Conservation (phyloP, 805 yeast species). For the Saccharomycopsis sp. region DNA sequence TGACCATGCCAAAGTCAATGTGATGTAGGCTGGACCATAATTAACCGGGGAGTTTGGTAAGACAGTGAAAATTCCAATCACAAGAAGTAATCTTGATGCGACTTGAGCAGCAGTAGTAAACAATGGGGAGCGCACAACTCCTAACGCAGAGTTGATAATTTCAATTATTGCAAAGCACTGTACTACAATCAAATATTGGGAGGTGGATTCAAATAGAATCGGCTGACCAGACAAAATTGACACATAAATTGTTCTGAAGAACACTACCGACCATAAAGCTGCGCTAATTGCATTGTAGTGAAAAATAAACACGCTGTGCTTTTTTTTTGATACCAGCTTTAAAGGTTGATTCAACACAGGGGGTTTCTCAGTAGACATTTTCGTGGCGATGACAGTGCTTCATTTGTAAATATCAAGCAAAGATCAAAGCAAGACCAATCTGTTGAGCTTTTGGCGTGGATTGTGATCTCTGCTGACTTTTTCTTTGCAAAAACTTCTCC, state of each 20-base stretch:
- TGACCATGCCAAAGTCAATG: constrained; percentile 83
- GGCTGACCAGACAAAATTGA: constrained; percentile 53
- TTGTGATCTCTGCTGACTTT: not conserved
- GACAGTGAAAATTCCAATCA: constrained; percentile 71
- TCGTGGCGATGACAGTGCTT: not conserved
- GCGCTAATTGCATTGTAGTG: constrained; percentile 50
- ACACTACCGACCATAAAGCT: constrained; percentile 45
- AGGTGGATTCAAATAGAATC: constrained; percentile 51
- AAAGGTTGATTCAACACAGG: not conserved
- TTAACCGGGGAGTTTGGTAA: constrained; percentile 69
- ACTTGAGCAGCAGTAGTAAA: constrained; percentile 85
- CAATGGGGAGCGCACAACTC: constrained; percentile 80
- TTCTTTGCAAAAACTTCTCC: not conserved
- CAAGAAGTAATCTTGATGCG: constrained; percentile 73
- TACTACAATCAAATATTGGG: constrained; percentile 50
- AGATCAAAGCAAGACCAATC: no score
- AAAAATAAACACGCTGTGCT: constrained; percentile 25
- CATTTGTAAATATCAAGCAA: not conserved
- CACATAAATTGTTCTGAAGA: constrained; percentile 37
- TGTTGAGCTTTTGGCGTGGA: no score
- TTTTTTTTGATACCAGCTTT: not conserved
- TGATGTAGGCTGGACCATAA: constrained; percentile 49
- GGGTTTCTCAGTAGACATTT: not conserved
- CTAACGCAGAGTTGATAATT: constrained; percentile 67
- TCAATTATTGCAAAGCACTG: constrained; percentile 81